Base-by-base conservation (phyloP, 257 asterid species). In the Coffea eugenioides region DNA sequence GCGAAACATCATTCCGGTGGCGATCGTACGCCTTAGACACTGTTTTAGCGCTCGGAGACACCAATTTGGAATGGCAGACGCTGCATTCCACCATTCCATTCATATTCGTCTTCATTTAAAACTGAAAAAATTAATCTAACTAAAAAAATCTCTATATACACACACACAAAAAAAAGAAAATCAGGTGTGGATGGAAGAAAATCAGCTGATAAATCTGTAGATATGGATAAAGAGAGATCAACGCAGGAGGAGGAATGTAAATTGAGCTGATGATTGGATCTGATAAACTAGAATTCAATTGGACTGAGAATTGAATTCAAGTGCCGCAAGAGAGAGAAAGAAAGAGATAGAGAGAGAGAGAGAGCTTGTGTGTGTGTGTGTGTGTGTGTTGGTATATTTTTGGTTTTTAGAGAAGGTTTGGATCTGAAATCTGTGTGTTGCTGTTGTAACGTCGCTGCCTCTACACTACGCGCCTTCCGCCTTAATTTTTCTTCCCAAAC, bases 51-150 rank as follows among this genome's bases (percentile, higher is more conserved):
- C 34, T 31, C 61, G 86, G 86, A 18, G 87, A 78, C 82, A 81
- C 80, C 82, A 87, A 72, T 79, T 87, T 87, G 46, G 90, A 84
- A 80, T 80, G 90, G 84, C 90, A 84, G 74, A 87, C 88, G 80
- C 86, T 87, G 85, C 90, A 87, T 76, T 87, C 90, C 83, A 64
- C 82, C 82, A 82, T 71, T 80, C 83, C 88, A 62, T 87, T 82
- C 90, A 78, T 84, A 23, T 69, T 72, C 77, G 74, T 36, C 18
- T 52, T 74, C 82, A 73, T 71, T 45, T 41, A 36, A 20, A 69
- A 0, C n/a, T 4, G n/a, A 69, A 69, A 61, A 61, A 81, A 48
- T 18, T 6, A 81, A 62, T 21, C 72, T 13, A 76, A 21, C 73
- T 45, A 65, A 8, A 34, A 48, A 81, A 20, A n/a, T 71, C 20